Conservation (phyloP, 2,329 filamentous ascomycete species). For the Fusarium fracticaudum region DNA sequence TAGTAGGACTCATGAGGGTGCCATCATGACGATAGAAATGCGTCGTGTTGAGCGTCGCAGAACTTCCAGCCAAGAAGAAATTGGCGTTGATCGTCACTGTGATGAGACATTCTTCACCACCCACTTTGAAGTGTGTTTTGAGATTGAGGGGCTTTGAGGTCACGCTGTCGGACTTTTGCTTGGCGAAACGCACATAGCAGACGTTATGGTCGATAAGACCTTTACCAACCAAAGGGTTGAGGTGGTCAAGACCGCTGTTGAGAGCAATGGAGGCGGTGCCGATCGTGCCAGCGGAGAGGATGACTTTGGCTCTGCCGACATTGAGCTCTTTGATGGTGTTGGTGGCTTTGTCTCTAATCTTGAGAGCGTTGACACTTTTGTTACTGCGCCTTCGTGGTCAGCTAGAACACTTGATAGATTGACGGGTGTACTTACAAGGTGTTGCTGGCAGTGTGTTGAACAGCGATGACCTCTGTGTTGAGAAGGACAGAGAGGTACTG, state of each 20-base stretch:
- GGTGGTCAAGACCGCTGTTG: conserved; percentile 23
- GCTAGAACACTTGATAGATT: rapidly evolving
- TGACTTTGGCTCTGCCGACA: conserved; percentile 21
- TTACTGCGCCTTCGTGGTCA: neutral
- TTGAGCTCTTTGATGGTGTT: conserved; percentile 15
- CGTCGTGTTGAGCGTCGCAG: conserved; percentile 16
- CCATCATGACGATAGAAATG: conserved; percentile 21
- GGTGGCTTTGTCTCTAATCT: conserved; percentile 11
- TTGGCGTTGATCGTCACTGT: conserved; percentile 33
- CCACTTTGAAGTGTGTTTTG: conserved; percentile 18
- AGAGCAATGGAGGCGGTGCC: conserved; percentile 28
- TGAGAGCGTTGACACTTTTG: conserved; percentile 13
- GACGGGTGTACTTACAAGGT: neutral
- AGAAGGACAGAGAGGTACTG: conserved; percentile 22
- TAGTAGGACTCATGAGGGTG: neutral
- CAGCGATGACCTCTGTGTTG: conserved; percentile 24
- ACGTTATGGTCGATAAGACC: conserved; percentile 32
- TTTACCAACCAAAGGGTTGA: conserved; percentile 3
- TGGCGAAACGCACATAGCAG: conserved; percentile 27
- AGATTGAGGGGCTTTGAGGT: conserved; percentile 27
- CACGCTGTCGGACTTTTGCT: neutral
- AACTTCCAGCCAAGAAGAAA: conserved; percentile 31
- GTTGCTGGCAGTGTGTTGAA: neutral
- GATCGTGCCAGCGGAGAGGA: conserved; percentile 13
- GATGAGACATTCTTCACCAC: conserved; percentile 5